Base-by-base conservation (phyloP, 345 rosid genomes). In the Lepidium aucheri region DNA sequence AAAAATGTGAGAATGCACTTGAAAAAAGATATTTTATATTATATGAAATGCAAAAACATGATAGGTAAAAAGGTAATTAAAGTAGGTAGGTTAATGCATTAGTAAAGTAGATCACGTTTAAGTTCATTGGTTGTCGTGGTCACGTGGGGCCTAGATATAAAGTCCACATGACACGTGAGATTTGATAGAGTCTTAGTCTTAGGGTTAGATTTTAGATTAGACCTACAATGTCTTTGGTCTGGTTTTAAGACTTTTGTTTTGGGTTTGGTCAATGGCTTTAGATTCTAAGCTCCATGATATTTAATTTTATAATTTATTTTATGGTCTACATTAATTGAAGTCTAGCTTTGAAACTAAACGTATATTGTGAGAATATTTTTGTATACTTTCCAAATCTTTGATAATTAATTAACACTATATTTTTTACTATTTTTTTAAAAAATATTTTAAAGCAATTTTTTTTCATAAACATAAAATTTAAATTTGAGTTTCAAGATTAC, bases 21-120 rank as follows among this genome's bases (percentile, higher is more conserved):
- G 32, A 28, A 28, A 28, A 28, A 28, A 4, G 30, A 26, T 26
- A 26, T 26, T 26, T 26, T 5, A 4, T 5, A 28, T 28, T 28
- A 28, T 28, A 28, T 28, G 32, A 53, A 53, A 53, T 4, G 32
- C 7, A 28, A 22, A 20, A 57, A 42, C 18, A 20, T 56, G 17
- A 43, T 28, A 17, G 42, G 56, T 46, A 33, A 47, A 17, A 47
- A 34, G 30, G 11, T 22, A 35, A 35, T 4, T 47, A 7, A n/a
- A 9, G 41, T 16, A 22, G 45, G 20, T 46, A 8, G 34, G 10
- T 42, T 26, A 51, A 14, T 28, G 53, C 22, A 7, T 39, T 39
- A 57, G 42, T 44, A 63, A 50, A 40, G 68, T 49, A 63, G 49
- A 38, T 38, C 58, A 63, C 68, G 68, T 63, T 63, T 26, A n/a